Evolutionary conservation across 495 filamentous ascomycete species (phyloP), one percentile per base, ranked within the genome.

Genomic region (Podospora pseudopauciseta): DNA sequence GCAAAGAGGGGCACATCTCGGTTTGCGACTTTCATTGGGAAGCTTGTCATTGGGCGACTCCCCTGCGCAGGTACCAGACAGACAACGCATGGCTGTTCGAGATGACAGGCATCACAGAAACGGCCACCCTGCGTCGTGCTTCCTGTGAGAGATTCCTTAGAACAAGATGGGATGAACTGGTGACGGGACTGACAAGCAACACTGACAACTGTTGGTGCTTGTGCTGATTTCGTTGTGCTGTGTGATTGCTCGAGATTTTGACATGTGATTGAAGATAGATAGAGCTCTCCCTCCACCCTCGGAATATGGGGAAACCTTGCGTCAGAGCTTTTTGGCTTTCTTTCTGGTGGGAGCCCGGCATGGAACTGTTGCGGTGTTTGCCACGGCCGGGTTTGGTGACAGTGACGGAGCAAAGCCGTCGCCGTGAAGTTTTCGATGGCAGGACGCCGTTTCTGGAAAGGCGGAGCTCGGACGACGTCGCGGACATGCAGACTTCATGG

Each of bases 401-500:
- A 20, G 55, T 58, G 55, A 20, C 15, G 19, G 54, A 20, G 16
- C 4, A 20, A 18, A 18, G 54, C 19, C 54, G 54, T 56, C 5
- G 54, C 19, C 54, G 54, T 56, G 54, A 56, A 56, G 7, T 58
- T 58, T 58, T 58, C 23, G 18, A 19, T 49, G 39, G 39, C 39
- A 49, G 27, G 61, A 19, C 34, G 19, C 27, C 27, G 61, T 32
- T 32, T 49, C 32, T 28, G 61, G 18, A 63, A 63, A 32, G n/a
- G 61, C 28, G 61, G 61, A 39, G 32, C 39, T 49, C 9, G 39
- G 39, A 49, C 39, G 39, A 49, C 39, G 39, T 49, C 39, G 39
- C 53, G 65, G 59, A 20, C 54, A 61, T 68, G 61, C 27, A 67
- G 53, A 26, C 49, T 56, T 49, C 26, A 32, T 19, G 34, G 61